Conservation (phyloP, 352 stramenopile genomes). For the Phytophthora pini region DNA sequence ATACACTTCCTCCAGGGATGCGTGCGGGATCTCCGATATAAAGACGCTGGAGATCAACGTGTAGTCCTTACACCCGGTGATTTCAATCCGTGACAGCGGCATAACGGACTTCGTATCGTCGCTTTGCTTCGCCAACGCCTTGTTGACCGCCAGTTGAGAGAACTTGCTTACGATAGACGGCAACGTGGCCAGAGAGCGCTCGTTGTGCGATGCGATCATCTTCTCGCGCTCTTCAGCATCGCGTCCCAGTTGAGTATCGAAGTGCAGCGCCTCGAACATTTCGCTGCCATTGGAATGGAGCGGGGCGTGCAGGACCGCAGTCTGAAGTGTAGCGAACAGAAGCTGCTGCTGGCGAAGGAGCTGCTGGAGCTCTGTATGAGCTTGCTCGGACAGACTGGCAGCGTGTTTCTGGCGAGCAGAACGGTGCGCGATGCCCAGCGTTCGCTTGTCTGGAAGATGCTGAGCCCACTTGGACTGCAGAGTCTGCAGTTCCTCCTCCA, state of each 20-base stretch:
- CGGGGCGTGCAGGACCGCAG: slow-evolving; percentile 32
- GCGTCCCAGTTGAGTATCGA: slow-evolving; percentile 29
- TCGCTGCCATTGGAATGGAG: slow-evolving; percentile 33
- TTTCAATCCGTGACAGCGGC: slow-evolving; percentile 40
- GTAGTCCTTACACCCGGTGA: slow-evolving; percentile 36
- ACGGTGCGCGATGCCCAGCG: slow-evolving; percentile 11
- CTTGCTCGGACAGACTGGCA: slow-evolving; percentile 9
- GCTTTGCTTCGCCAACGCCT: slow-evolving; percentile 13
- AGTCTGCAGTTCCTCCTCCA: slow-evolving; percentile 36
- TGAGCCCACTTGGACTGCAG: slow-evolving; percentile 35
- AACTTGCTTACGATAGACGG: slow-evolving; percentile 35
- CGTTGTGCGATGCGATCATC: slow-evolving; percentile 32
- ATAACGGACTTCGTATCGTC: slow-evolving; percentile 16
- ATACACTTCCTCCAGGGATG: slow-evolving; percentile 36
- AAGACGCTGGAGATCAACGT: slow-evolving; percentile 46
- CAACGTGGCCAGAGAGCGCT: slow-evolving; percentile 28
- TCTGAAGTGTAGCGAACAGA: slow-evolving; percentile 41
- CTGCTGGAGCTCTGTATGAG: slow-evolving; percentile 30
- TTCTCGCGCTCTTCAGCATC: slow-evolving; percentile 22
- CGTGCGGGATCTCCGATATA: slow-evolving; percentile 42
- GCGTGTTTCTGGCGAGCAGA: slow-evolving; percentile 34
- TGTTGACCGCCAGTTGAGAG: slow-evolving; percentile 28
- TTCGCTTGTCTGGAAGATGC: slow-evolving; percentile 24
- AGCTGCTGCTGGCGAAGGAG: slow-evolving; percentile 45
- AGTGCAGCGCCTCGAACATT: slow-evolving; percentile 42